These are phyloP conservation scores for Tolypocladium paradoxum DNA, from an alignment of 2,329 filamentous ascomycete genomes.

Conservation along the genomic window DNA sequence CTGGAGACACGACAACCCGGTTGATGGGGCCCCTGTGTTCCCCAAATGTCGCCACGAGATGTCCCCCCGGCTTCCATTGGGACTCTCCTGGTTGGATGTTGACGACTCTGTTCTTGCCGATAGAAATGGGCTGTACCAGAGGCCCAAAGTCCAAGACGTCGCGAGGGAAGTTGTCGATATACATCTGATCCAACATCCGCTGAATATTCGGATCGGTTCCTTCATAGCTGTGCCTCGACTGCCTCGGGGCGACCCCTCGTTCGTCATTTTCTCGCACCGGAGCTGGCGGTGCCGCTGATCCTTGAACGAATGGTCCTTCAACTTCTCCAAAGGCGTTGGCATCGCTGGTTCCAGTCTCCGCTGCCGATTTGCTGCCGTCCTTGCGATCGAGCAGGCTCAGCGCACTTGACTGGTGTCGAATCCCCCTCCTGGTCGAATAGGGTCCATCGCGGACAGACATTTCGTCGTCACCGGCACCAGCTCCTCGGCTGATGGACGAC, in stretches of 20 bases:
- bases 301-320: constrained; percentile 41
- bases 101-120: constrained; percentile 40
- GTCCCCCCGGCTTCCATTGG: constrained; percentile 72
- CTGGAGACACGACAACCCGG: constrained; percentile 70
- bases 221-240: constrained; percentile 66
- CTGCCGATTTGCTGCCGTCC: constrained; percentile 45
- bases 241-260: constrained; percentile 29
- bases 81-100: constrained; percentile 34
- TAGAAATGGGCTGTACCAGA: constrained; percentile 58
- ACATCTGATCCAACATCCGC: constrained; percentile 74
- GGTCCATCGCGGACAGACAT: constrained; percentile 27
- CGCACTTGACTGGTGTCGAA: constrained; percentile 49
- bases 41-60: constrained; percentile 75
- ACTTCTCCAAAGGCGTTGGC: constrained; percentile 50
- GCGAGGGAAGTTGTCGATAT: constrained; percentile 58
- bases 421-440: constrained; percentile 30
- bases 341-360: constrained; percentile 49
- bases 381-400: constrained; percentile 48
- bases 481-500: constrained; percentile 20
- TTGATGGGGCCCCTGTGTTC: constrained; percentile 80
- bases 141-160: constrained; percentile 67
- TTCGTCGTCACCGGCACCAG: constrained; percentile 21
- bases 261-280: constrained; percentile 14
- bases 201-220: constrained; percentile 64
- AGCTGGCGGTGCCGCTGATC: constrained; percentile 10